These are phyloP conservation scores for Ogataea nitratoaversa DNA, from an alignment of 805 yeast genomes.

Conservation along the genomic window DNA sequence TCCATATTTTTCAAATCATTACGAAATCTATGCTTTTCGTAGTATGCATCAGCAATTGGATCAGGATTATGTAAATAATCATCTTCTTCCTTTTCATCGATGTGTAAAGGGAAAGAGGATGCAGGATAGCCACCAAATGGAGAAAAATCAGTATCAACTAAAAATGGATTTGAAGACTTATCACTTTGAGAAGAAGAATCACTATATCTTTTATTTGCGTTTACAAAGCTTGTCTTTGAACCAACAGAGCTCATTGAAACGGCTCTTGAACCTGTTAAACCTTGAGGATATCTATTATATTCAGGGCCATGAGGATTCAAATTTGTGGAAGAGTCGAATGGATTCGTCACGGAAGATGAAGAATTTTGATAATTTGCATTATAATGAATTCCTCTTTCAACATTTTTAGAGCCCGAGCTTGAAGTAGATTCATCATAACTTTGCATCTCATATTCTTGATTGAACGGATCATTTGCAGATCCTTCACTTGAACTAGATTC, in stretches of 20 bases:
- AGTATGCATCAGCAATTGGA: constrained; percentile 85
- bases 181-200: constrained; percentile 19
- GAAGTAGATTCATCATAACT: constrained; percentile 26
- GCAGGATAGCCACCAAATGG: constrained; percentile 99
- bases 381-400: constrained; percentile 10
- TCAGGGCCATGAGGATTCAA: constrained; percentile 38
- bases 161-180: constrained; percentile 34
- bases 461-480: constrained; percentile 25
- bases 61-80: constrained; percentile 96
- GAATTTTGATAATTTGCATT: constrained; percentile 25
- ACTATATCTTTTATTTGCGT: constrained; percentile 13
- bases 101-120: constrained; percentile 79
- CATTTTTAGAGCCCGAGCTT: constrained; percentile 12
- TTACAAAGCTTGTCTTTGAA: constrained; percentile 26
- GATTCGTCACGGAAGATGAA: constrained; percentile 27
- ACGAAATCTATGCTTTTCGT: constrained; percentile 65
- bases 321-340: constrained; percentile 27
- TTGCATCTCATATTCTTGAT: constrained; percentile 29
- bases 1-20: constrained; percentile 67
- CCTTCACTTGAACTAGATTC: constrained; percentile 26
- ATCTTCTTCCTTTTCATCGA: constrained; percentile 93
- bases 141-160: constrained; percentile 61
- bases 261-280: constrained; percentile 51
- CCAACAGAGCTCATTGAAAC: constrained; percentile 46
- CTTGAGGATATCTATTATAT: constrained; percentile 65